A percentile compares a stretch with the other conserved stretches of the same genome.
These are phyloP conservation scores for Hypoxylon sp. DNA, from an alignment of 2,329 filamentous ascomycete species.

Conservation along the genomic window DNA sequence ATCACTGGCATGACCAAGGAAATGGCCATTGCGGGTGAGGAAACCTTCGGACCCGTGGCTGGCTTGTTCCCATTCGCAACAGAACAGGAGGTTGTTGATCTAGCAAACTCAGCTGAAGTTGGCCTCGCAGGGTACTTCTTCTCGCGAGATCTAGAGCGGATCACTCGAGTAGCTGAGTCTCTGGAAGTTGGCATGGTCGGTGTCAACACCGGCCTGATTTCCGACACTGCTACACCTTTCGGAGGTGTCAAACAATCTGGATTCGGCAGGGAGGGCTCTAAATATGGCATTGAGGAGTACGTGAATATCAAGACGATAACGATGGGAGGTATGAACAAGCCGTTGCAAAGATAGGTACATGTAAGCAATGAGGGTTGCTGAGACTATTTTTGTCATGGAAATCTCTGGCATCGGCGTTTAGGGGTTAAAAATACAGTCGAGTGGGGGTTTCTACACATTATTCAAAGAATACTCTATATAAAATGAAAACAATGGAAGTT, in stretches of 20 bases:
- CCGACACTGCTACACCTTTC: conserved; percentile 68
- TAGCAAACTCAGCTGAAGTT: conserved; percentile 84
- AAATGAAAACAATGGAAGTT: not conserved
- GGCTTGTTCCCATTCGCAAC: conserved; percentile 88
- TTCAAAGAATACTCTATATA: not conserved
- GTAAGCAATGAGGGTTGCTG: not conserved
- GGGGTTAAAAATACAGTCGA: conserved; percentile 4
- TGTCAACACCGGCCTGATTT: conserved; percentile 77
- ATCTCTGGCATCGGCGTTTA: conserved; percentile 7
- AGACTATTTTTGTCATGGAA: conserved; percentile 2
- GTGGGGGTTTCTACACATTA: conserved; percentile 46
- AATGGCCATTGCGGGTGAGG: conserved; percentile 85
- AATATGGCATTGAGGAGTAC: conserved; percentile 81
- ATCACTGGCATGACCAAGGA: conserved; percentile 84
- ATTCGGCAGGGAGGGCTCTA: conserved; percentile 80
- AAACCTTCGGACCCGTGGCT: conserved; percentile 95
- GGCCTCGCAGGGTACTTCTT: conserved; percentile 96
- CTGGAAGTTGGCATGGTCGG: conserved; percentile 89
- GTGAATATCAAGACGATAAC: conserved; percentile 72
- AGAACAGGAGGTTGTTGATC: conserved; percentile 84
- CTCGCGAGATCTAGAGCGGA: conserved; percentile 67
- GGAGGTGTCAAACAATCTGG: conserved; percentile 85
- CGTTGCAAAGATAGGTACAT: conserved; percentile 61
- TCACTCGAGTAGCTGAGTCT: conserved; percentile 69
- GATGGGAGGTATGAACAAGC: conserved; percentile 62